Evolutionary conservation across 139 green algal species (phyloP).

Genomic region (Coelastrella sp.): DNA sequence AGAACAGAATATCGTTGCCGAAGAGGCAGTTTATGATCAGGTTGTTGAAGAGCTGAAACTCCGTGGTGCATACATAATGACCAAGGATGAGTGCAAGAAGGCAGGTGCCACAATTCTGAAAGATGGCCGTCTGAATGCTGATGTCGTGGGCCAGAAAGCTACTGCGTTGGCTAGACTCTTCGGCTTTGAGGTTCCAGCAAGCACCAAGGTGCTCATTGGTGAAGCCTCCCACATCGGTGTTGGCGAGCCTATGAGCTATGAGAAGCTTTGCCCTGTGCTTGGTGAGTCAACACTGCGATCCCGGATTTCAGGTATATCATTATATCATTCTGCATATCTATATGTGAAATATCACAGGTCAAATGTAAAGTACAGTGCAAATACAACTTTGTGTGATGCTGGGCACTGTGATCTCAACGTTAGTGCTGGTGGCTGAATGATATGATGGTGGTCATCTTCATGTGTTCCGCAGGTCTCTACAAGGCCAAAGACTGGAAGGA

Average conservation of each 20-base stretch:
- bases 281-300: too few species aligned
- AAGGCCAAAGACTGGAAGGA: slow-evolving; percentile 54
- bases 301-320: too few species aligned
- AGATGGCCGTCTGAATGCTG: slow-evolving; percentile 71
- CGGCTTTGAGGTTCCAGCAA: slow-evolving; percentile 65
- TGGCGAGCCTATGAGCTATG: slow-evolving; percentile 68
- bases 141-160: slow-evolving; percentile 74
- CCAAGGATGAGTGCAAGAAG: slow-evolving; percentile 63
- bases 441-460: too few species aligned
- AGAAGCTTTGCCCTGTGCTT: slow-evolving; percentile 82
- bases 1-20: slow-evolving; percentile 76
- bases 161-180: slow-evolving; percentile 72
- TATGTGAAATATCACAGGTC: too few species aligned
- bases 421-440: too few species aligned
- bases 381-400: too few species aligned
- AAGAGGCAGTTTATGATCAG: slow-evolving; percentile 64
- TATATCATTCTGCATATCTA: too few species aligned
- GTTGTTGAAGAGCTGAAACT: slow-evolving; percentile 61
- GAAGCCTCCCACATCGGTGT: slow-evolving; percentile 63
- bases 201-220: slow-evolving; percentile 65
- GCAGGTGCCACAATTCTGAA: slow-evolving; percentile 64
- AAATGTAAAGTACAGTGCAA: too few species aligned
- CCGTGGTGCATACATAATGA: slow-evolving; percentile 75
- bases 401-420: too few species aligned
- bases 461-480: slow-evolving; percentile 46